phyloP scores from a whole-genome alignment of 768 basidiomycete species.

The Leucosporidium yakuticum region DNA sequence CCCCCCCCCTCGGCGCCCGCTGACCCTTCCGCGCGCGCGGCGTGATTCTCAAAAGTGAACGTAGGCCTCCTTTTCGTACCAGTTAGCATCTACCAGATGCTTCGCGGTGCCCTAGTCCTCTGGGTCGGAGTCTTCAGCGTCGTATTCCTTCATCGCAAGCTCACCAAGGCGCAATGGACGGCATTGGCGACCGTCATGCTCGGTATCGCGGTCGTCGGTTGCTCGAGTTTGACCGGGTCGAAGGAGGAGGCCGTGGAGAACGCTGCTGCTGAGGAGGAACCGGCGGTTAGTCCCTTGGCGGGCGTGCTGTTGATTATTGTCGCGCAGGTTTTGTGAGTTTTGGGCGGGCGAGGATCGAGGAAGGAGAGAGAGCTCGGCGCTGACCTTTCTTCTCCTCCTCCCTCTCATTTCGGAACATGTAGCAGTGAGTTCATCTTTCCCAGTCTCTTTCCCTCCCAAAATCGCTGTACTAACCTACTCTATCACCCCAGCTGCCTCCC shows the following conservation, averaged over 20 bases:
- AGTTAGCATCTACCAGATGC: constrained; percentile 95
- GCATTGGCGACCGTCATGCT: constrained; percentile 50
- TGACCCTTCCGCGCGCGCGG: constrained; percentile 1
- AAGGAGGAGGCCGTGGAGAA: constrained; percentile 38
- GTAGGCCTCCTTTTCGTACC: constrained; percentile 91
- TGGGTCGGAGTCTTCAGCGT: constrained; percentile 90
- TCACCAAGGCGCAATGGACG: constrained; percentile 60
- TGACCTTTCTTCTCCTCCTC: constrained; percentile 54
- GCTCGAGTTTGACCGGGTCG: constrained; percentile 62
- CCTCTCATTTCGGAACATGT: constrained; percentile 63
- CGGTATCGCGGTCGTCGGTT: constrained; percentile 56
- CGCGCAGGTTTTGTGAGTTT: constrained; percentile 74
- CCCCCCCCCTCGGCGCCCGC: constrained; percentile 1
- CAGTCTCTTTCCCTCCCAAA: background rate
- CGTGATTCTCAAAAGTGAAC: constrained; percentile 59
- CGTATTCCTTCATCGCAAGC: constrained; percentile 68
- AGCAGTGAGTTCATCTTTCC: background rate
- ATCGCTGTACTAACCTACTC: background rate
- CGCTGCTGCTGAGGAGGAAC: background rate
- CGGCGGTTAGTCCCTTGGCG: constrained; percentile 20
- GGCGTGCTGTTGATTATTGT: constrained; percentile 88
- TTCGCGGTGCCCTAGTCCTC: constrained; percentile 37
- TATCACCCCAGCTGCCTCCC: constrained; percentile 60
- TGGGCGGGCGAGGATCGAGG: background rate
- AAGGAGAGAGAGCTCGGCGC: background rate